Evolutionary conservation across 179 eudicot species (phyloP), one percentile per base, ranked within the genome.

Genomic region (Dionaea muscipula): DNA sequence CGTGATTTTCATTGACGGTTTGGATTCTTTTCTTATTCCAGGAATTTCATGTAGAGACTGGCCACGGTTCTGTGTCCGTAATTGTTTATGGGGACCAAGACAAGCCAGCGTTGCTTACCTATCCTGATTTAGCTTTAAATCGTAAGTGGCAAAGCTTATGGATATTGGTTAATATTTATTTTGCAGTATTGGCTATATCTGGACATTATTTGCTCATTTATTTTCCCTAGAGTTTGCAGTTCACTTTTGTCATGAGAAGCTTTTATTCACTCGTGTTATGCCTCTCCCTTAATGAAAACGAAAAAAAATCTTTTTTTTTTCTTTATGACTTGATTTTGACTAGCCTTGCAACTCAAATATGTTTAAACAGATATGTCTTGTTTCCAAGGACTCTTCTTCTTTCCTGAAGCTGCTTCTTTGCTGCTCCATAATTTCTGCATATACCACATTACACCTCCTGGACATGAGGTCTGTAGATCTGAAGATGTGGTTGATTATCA

Each of bases 371-470:
- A 93, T 67, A 72, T 82, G 86, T 91, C 94, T 21, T 93, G 99
- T 70, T 93, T 93, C 78, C 99, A 89, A 78, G 96, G 95, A 63
- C 72, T 93, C 66, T 93, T 93, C 83, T 81, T 88, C 75, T 89
- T 91, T 61, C 93, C 99, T 16, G 99, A 93, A 82, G 99, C 96
- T 44, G 94, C 99, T 69, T 77, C 99, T 16, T 80, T 93, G 80
- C 69, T 93, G 69, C 96, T 93, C 59, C 96, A 93, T 72, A 85
- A 89, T 75, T 93, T 93, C 70, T 93, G 99, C 69, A 69, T 93
- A 58, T 93, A 93, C 79, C 99, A 93, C 58, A 78, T 93, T 65
- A 89, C 85, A 72, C 99, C 99, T 75, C 99, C 96, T 38, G 99
- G 99, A 66, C 99, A 88, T 46, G 99, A 93, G 99, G 99, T 88